phyloP scores from a whole-genome alignment of 176 grass and related monocot genomes.

The Avena eriantha region DNA sequence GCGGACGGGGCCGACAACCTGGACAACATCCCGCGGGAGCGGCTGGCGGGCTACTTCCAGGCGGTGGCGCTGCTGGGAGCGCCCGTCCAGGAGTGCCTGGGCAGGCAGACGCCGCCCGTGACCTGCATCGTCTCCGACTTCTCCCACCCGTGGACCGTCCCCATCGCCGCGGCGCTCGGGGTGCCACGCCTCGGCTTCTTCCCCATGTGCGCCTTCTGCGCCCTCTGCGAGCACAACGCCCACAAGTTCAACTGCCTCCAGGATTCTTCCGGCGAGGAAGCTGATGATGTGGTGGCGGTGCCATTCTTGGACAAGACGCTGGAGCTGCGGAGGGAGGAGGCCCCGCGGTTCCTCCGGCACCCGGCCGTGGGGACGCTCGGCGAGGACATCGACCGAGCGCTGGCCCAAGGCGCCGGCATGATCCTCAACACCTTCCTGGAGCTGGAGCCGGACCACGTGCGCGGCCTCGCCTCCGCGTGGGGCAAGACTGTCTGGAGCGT shows the following conservation, averaged over 20 bases:
- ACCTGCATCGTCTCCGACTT: constrained; percentile 53
- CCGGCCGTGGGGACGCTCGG: background rate
- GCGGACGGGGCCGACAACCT: background rate
- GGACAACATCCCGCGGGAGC: background rate
- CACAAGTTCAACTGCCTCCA: background rate
- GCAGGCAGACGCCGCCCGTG: background rate
- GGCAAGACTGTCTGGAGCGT: constrained; percentile 39
- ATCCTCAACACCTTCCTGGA: constrained; percentile 51
- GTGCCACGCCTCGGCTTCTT: constrained; percentile 47
- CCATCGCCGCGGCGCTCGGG: constrained; percentile 23
- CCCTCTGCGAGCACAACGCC: background rate
- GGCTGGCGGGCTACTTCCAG: background rate
- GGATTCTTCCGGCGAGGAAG: background rate
- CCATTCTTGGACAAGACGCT: background rate
- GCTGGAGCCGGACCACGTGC: constrained; percentile 44
- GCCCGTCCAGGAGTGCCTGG: background rate
- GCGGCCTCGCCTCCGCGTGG: background rate
- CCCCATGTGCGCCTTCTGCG: constrained; percentile 44
- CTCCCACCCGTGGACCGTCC: constrained; percentile 41
- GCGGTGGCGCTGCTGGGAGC: background rate
- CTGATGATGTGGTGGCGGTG: constrained; percentile 24
- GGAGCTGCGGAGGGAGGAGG: background rate
- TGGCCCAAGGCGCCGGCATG: constrained; percentile 20
- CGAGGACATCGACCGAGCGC: background rate
- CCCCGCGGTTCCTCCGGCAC: constrained; percentile 27